Evolutionary conservation across 2,329 filamentous ascomycete species (phyloP).

Genomic region (Emergomyces orientalis): DNA sequence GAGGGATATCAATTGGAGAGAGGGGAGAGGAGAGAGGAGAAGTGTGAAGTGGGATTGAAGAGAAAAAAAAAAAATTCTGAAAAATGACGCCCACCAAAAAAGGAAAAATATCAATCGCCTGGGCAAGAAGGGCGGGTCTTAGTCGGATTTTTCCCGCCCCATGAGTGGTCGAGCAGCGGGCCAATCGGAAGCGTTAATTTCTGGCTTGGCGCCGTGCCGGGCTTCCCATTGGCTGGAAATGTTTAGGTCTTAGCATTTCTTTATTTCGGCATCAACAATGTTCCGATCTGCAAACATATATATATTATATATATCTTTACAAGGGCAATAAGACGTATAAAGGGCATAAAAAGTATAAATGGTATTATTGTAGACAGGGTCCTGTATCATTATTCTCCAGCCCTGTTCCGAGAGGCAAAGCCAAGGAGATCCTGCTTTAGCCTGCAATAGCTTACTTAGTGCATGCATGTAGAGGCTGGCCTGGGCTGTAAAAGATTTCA

Average conservation of each 20-base stretch:
- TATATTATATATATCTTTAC: no score
- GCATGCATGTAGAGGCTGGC: background rate
- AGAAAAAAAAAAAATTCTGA: background rate
- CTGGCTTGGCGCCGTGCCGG: background rate
- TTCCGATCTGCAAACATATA: no score
- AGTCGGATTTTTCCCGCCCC: background rate
- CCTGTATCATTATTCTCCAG: no score
- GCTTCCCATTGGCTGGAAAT: background rate
- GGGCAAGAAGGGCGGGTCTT: background rate
- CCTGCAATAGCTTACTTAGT: background rate
- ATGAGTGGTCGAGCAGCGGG: background rate
- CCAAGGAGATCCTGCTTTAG: no score
- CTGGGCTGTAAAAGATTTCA: background rate
- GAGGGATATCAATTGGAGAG: background rate
- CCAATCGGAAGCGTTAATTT: background rate
- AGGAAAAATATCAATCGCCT: background rate
- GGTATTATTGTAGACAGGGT: no score
- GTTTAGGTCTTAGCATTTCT: background rate
- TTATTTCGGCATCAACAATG: no score
- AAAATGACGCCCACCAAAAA: background rate
- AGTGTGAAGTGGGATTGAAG: background rate
- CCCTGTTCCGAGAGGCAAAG: no score
- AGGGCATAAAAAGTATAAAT: no score
- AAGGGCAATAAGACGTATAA: no score
- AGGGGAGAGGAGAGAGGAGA: background rate